Percentiles rank a stretch among this genome's conserved stretches.
Evolutionary conservation across 1,139 yeast species (phyloP).

Genomic region (Geotrichum restrictum): DNA sequence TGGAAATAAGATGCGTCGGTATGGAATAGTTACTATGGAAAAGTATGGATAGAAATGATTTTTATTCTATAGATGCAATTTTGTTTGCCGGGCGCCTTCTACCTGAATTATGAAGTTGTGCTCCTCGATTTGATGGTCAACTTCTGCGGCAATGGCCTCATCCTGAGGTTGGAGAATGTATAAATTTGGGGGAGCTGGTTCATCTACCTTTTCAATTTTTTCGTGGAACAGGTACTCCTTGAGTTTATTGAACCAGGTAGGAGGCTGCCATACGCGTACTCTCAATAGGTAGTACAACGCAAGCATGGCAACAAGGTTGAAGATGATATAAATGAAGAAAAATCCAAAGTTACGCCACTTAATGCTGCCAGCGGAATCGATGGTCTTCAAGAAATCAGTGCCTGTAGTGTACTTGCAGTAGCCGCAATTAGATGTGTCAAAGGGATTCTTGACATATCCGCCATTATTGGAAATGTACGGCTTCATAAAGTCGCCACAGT

Average conservation of each 20-base stretch:
- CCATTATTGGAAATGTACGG: conserved; percentile 36
- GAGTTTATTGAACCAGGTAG: neutral
- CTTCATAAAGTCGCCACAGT: conserved; percentile 52
- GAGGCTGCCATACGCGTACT: conserved; percentile 18
- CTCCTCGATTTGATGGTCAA: no score
- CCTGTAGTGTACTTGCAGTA: conserved; percentile 54
- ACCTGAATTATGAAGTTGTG: no score
- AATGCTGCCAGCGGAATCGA: conserved; percentile 46
- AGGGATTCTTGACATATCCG: conserved; percentile 55
- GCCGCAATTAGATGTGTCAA: conserved; percentile 51
- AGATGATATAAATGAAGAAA: conserved; percentile 46
- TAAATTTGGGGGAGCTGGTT: conserved; percentile 8
- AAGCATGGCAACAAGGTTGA: conserved; percentile 47
- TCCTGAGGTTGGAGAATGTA: conserved; percentile 12
- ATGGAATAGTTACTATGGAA: no score
- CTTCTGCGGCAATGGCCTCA: conserved; percentile 4
- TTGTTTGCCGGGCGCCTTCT: no score
- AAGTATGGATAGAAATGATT: no score
- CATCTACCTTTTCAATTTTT: conserved; percentile 2
- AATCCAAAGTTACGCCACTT: conserved; percentile 59
- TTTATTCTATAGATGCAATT: no score
- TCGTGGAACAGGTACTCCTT: neutral
- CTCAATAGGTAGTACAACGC: conserved; percentile 37
- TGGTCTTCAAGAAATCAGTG: conserved; percentile 48
- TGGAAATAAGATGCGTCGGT: no score